phyloP scores from a whole-genome alignment of 352 stramenopile species.

The Pelagophyceae sp. region DNA sequence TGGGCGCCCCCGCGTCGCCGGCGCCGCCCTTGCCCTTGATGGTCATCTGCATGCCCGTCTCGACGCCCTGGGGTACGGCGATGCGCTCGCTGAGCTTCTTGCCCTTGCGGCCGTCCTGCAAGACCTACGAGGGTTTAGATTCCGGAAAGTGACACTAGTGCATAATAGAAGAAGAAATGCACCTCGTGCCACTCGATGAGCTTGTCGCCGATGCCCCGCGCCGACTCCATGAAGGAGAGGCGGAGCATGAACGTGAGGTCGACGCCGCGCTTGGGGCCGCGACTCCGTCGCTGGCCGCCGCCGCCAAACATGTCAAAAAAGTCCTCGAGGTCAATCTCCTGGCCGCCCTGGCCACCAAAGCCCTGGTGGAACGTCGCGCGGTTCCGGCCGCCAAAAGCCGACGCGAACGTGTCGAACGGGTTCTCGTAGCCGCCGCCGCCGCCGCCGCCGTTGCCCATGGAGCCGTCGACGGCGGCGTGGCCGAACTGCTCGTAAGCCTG shows the following conservation, averaged over 20 bases:
- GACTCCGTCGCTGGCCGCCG: constrained; percentile 40
- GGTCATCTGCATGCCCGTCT: constrained; percentile 88
- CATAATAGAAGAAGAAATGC: no score
- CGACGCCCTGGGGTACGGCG: constrained; percentile 84
- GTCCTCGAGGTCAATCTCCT: constrained; percentile 49
- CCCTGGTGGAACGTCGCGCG: constrained; percentile 34
- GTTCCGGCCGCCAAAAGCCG: constrained; percentile 35
- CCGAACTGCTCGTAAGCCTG: constrained; percentile 85
- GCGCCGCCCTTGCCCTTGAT: constrained; percentile 78
- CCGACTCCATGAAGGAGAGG: constrained; percentile 86
- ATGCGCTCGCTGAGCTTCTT: constrained; percentile 83
- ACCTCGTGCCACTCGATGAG: constrained; percentile 40
- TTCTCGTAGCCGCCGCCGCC: constrained; percentile 34
- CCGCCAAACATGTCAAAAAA: constrained; percentile 57
- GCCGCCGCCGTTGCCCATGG: constrained; percentile 52
- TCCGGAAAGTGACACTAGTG: constrained; percentile 49
- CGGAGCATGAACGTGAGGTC: constrained; percentile 86
- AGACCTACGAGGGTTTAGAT: no score
- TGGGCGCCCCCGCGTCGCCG: constrained; percentile 63
- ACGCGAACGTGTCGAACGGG: constrained; percentile 28
- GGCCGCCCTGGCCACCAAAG: constrained; percentile 43
- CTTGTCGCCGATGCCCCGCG: constrained; percentile 57
- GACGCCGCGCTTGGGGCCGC: constrained; percentile 65
- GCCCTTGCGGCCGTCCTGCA: constrained; percentile 59
- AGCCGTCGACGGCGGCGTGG: constrained; percentile 82